A percentile compares a stretch with the other conserved stretches of the same genome.
These are phyloP conservation scores for Sapria himalayana DNA, from an alignment of 345 rosid genomes.

Conservation along the genomic window DNA sequence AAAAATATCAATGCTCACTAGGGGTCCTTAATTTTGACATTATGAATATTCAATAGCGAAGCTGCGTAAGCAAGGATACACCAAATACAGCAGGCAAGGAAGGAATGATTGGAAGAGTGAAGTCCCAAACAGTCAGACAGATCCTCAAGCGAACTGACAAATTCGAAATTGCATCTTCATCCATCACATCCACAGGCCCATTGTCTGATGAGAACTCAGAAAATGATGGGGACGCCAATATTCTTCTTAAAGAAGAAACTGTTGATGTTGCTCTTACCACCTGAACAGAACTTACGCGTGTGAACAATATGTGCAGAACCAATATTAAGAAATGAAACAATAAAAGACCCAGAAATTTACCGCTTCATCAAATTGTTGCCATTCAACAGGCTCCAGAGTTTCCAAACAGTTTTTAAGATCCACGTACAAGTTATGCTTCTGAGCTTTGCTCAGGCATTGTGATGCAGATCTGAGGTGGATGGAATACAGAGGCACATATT, in stretches of 20 bases:
- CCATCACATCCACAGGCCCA: conserved; percentile 68
- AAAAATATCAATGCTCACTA: too few relatives aligned
- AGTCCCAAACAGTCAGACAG: conserved; percentile 86
- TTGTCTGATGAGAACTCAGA: conserved; percentile 64
- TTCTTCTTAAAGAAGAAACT: conserved; percentile 58
- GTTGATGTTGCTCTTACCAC: conserved; percentile 69
- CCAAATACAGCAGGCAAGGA: conserved; percentile 97
- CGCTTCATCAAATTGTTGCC: conserved; percentile 56
- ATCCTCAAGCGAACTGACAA: conserved; percentile 63
- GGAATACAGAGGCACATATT: too few relatives aligned
- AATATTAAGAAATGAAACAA: not conserved
- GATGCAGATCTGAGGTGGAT: conserved; percentile 25
- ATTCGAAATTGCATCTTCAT: conserved; percentile 77
- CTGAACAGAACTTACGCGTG: conserved; percentile 26
- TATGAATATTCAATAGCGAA: too few relatives aligned
- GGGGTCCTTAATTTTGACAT: too few relatives aligned
- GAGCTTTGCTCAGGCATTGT: conserved; percentile 29
- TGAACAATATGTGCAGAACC: conserved; percentile 11
- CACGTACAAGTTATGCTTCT: conserved; percentile 37
- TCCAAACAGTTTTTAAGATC: conserved; percentile 58
- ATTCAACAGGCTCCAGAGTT: conserved; percentile 46
- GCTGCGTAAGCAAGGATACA: too few relatives aligned
- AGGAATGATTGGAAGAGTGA: conserved; percentile 67
- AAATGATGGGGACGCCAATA: conserved; percentile 66
- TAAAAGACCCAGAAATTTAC: conserved; percentile 16